These are phyloP conservation scores for Suillus subaureus DNA, from an alignment of 768 basidiomycete species.

Conservation along the genomic window DNA sequence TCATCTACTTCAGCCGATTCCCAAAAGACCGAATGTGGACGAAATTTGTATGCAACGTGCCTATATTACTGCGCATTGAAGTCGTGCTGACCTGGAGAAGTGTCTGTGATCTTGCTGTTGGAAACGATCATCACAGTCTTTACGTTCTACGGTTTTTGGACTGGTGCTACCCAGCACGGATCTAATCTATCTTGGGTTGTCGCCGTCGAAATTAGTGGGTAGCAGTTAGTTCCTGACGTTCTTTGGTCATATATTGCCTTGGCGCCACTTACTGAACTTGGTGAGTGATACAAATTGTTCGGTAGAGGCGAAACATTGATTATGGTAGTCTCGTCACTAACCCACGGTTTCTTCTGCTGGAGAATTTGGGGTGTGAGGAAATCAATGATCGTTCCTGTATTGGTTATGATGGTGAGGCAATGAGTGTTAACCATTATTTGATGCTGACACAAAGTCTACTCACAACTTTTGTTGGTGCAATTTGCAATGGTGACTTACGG, in stretches of 20 bases:
- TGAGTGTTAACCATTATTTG: background rate
- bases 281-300: slow-evolving; percentile 11
- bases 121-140: slow-evolving; percentile 19
- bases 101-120: slow-evolving; percentile 16
- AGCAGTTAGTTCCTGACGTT: slow-evolving; percentile 9
- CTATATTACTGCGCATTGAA: background rate
- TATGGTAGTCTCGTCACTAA: slow-evolving; percentile 15
- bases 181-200: slow-evolving; percentile 16
- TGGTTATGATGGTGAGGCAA: slow-evolving; percentile 21
- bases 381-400: slow-evolving; percentile 2
- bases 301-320: background rate
- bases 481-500: slow-evolving; percentile 18
- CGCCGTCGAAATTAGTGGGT: slow-evolving; percentile 5
- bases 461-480: slow-evolving; percentile 27
- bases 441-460: background rate
- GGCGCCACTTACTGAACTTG: slow-evolving; percentile 18
- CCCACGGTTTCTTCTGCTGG: slow-evolving; percentile 28
- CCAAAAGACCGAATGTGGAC: slow-evolving; percentile 14
- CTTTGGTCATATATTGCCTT: slow-evolving; percentile 14
- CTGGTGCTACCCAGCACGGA: background rate
- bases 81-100: slow-evolving; percentile 8
- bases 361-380: slow-evolving; percentile 16
- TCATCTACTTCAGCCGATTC: slow-evolving; percentile 24
- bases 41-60: slow-evolving; percentile 19
- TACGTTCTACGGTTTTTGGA: slow-evolving; percentile 19